Evolutionary conservation across 192 early-diverging fungal genomes (phyloP), one percentile per base, ranked within the genome.

Genomic region (Linnemannia exigua): DNA sequence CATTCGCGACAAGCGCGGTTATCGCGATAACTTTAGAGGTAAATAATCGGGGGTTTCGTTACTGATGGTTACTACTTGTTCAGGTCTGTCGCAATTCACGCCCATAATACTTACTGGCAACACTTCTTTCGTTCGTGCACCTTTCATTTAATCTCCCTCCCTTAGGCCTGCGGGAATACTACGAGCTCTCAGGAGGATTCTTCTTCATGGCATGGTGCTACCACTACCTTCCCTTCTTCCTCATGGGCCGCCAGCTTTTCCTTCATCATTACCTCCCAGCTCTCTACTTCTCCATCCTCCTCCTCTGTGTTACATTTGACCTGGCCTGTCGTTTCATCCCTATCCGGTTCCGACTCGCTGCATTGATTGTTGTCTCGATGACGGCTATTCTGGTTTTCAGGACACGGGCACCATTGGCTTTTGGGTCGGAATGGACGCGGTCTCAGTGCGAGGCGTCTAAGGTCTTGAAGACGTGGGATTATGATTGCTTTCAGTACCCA

Each of bases 211-310:
- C 92, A n/a, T 99, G 97, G 97, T 84, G 89, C 35, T 87, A 96
- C 37, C 97, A 98, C 89, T 98, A 95, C 83, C 69, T 96, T 15
- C 96, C 97, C 22, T 98, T 98, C 88, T 97, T 96, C 88, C 83
- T 97, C 31, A 97, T 98, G 96, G 90, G 89, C 19, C 96, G 97
- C 19, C 96, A 97, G 88, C 89, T 96, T 35, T 98, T 99, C 85
- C 87, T 97, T 25, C 97, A 98, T 82, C 97, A 99, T 78, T 99
- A 98, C 79, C 92, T 98, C 20, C 97, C 98, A 11, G 94, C 97
- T 9, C 89, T 98, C 22, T 98, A 97, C 88, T 95, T 98, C 81
- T 92, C 94, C 35, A 91, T 98, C 72, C 91, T 99, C 44, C 81
- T 93, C 16, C 70, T 97, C 37, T 94, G 93, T 35, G 91, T 91